Base-by-base conservation (phyloP, 345 rosid genomes). In the Jatropha curcas region DNA sequence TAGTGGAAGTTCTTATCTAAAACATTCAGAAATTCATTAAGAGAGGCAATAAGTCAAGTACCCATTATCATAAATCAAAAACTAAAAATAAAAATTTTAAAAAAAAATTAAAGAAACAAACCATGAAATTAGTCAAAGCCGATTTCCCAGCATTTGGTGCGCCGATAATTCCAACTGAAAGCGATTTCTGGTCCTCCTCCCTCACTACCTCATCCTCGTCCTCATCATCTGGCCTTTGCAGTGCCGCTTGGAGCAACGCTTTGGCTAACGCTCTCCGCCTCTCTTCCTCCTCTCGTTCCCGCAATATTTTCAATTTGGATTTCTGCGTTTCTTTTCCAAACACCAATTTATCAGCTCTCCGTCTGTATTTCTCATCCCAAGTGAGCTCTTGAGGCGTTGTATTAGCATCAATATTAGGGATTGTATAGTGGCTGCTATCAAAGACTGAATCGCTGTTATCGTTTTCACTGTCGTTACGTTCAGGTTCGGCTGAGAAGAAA, bases 91-190 rank as follows among this genome's bases (percentile, higher is more conserved):
- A n/a, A n/a, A n/a, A 65, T 5, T 48, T 13, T 62, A 34, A 41
- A 2, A 50, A 51, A 10, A n/a, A 22, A 25, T 28, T 7, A 37
- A 25, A 30, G 60, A 79, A 60, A 50, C 90, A 22, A 74, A 94
- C 97, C 96, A 95, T 77, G 70, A 58, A 85, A 83, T 95, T 95
- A 65, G 97, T 95, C 43, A 95, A 74, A 16, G 98, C 82, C 0
- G 99, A 95, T 71, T 95, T 95, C 34, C 98, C 97, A 0, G 99
- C 97, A 80, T 95, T 95, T 5, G 99, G 98, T 10, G 98, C 94
- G 0, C 99, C 99, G 43, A 95, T 88, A 52, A 95, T 88, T 13
- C 99, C 99, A 11, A 95, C 97, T 13, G 91, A 81, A 53, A 95
- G 81, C 1, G 99, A 95, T 82, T 85, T 92, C 88, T 95, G 98